Conservation (phyloP, 2,329 filamentous ascomycete species). For the Cytospora mali region DNA sequence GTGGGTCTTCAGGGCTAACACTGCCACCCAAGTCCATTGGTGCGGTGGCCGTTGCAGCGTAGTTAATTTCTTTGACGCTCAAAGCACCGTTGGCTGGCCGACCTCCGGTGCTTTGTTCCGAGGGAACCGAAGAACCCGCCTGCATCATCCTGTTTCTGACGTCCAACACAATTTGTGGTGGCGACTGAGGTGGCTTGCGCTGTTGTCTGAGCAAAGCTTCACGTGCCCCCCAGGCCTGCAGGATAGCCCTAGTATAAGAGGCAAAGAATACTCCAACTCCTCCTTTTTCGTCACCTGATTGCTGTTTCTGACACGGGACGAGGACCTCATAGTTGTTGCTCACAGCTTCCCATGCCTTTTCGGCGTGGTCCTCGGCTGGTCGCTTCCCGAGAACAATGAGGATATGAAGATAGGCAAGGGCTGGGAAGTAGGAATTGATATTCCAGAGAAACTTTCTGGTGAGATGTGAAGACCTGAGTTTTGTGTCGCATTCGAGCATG, state of each 20-base stretch:
- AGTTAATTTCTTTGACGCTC: not conserved
- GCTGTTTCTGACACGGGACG: not conserved
- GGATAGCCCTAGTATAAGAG: not conserved
- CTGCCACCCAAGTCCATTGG: not conserved
- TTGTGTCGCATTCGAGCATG: slow-evolving; percentile 43
- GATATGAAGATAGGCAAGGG: slow-evolving; percentile 45
- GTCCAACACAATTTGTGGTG: slow-evolving; percentile 8
- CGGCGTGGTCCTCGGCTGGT: slow-evolving; percentile 31
- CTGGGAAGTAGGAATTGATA: slow-evolving; percentile 41
- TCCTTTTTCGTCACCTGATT: not conserved
- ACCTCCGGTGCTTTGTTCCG: not conserved
- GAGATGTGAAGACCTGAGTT: slow-evolving; percentile 36
- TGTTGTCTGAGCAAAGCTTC: not conserved
- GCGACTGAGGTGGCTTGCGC: not conserved
- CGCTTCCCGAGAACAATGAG: slow-evolving; percentile 38
- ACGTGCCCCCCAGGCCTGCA: slow-evolving; percentile 13
- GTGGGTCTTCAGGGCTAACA: not conserved
- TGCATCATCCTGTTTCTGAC: not conserved
- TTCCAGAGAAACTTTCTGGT: slow-evolving; percentile 43
- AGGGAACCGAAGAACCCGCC: no score
- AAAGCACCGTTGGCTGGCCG: not conserved
- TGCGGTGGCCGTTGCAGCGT: not conserved
- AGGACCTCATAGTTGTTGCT: slow-evolving; percentile 36
- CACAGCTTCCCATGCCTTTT: slow-evolving; percentile 39
- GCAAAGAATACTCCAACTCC: not conserved